Evolutionary conservation across 108 stramenopile genomes (phyloP), one percentile per base, ranked within the genome.

Genomic region (Epithemia pelagica): DNA sequence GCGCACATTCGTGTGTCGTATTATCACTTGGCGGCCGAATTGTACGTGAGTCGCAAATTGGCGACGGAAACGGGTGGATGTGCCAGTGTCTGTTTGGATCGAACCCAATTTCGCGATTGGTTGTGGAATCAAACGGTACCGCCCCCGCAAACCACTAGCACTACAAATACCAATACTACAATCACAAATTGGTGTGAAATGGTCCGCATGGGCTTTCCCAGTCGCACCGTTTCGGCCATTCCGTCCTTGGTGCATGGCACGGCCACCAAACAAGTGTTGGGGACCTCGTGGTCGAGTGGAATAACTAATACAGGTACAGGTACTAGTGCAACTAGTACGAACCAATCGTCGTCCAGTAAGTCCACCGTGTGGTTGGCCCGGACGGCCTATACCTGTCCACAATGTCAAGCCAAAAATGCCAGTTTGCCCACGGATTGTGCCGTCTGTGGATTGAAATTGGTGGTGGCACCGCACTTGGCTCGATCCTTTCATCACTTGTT

Each of bases 401-500:
- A 84, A 67, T 95, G 93, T 70, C 73, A 79, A 63, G 83, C 94
- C 18, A 84, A 82, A 26, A 75, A 73, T 58, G 75, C 85, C 10
- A 90, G 87, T 62, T 57, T 92, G 24, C 90, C 94, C 31, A 74
- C 78, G 2, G 86, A 92, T 72, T 96, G 94, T 78, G 82, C 88
- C 52, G 92, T 95, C 7, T 95, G 94, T 74, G 88, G 91, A 29
- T 65, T 96, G 56, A 82, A 94, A 68, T 76, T 96, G 52, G 91
- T 95, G 19, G 54, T 92, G 52, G 78, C 91, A 28, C 87, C 94
- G 0, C 93, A 95, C 63, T 61, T 96, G 65, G 91, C 94, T 31
- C 67, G 94, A 63, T 83, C 85, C 8, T 94, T 92, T 81, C 96
- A 96, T 70, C 96, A 96, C 70, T 77, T 96, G 61, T 96, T 96